Percentiles rank a stretch among this genome's conserved stretches.
Evolutionary conservation across 2,329 filamentous ascomycete genomes (phyloP).

Genomic region (Aspergillus alliaceus): DNA sequence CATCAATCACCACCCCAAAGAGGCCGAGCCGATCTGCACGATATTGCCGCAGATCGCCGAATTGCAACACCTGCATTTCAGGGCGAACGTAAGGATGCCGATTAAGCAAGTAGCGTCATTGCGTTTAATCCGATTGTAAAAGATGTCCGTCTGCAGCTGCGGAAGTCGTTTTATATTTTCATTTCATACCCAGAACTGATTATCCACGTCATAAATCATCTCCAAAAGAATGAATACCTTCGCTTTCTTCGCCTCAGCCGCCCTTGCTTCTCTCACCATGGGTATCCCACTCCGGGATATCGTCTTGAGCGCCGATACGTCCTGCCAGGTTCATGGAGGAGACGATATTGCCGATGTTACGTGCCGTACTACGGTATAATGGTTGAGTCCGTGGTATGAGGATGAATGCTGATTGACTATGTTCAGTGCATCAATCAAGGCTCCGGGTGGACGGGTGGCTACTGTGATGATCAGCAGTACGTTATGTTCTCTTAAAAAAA

Average conservation of each 20-base stretch:
- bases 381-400: not conserved
- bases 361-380: conserved; percentile 13
- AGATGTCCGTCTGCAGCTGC: not conserved
- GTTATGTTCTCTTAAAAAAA: not conserved
- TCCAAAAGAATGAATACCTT: not conserved
- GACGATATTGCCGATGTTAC: conserved; percentile 10
- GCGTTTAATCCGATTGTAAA: not conserved
- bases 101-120: not conserved
- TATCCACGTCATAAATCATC: not conserved
- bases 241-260: not conserved
- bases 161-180: too few species aligned
- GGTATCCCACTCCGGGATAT: conserved; percentile 4
- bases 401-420: not conserved
- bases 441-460: conserved; percentile 15
- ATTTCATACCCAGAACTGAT: not conserved
- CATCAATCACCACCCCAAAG: too few species aligned
- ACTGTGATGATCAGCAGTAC: conserved; percentile 16
- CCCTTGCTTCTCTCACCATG: not conserved
- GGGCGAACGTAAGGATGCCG: not conserved
- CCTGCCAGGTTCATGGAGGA: conserved; percentile 13
- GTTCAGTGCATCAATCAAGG: conserved; percentile 14
- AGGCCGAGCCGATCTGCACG: not conserved
- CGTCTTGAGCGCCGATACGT: conserved; percentile 3
- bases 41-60: not conserved
- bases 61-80: not conserved